Conservation (phyloP, 2,329 filamentous ascomycete species). For the Pestalotiopsis sp. region DNA sequence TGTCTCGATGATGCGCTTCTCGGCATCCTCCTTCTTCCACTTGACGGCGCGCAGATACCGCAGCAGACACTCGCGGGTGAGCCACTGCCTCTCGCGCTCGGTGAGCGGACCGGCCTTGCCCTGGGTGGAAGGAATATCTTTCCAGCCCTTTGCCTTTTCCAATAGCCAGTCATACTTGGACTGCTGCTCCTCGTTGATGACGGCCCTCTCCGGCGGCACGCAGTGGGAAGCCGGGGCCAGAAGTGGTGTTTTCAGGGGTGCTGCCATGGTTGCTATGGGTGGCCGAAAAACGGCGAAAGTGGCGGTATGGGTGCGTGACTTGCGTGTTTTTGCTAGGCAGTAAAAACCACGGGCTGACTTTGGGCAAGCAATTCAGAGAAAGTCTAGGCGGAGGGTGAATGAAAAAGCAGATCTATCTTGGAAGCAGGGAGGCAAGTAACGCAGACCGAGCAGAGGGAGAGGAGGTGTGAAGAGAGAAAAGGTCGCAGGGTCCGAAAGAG, state of each 20-base stretch:
- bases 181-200: conserved; percentile 76
- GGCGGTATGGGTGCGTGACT: neutral
- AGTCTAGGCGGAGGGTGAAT: neutral
- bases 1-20: conserved; percentile 79
- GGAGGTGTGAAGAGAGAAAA: neutral
- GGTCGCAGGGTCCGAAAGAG: neutral
- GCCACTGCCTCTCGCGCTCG: conserved; percentile 83
- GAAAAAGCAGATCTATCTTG: neutral
- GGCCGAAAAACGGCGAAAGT: neutral
- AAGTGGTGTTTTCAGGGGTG: conserved; percentile 56
- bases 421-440: neutral
- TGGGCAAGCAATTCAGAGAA: neutral
- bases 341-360: neutral
- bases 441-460: neutral
- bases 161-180: conserved; percentile 82
- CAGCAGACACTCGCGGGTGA: conserved; percentile 89
- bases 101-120: conserved; percentile 67
- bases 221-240: conserved; percentile 57
- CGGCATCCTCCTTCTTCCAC: conserved; percentile 77
- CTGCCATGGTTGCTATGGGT: conserved; percentile 26
- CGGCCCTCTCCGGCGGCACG: conserved; percentile 57
- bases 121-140: conserved; percentile 61
- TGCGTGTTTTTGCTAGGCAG: neutral
- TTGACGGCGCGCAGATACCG: conserved; percentile 94
- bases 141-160: conserved; percentile 70